Base-by-base conservation (phyloP, 371 early-diverging fungal species). In the Rhizopus stolonifer region DNA sequence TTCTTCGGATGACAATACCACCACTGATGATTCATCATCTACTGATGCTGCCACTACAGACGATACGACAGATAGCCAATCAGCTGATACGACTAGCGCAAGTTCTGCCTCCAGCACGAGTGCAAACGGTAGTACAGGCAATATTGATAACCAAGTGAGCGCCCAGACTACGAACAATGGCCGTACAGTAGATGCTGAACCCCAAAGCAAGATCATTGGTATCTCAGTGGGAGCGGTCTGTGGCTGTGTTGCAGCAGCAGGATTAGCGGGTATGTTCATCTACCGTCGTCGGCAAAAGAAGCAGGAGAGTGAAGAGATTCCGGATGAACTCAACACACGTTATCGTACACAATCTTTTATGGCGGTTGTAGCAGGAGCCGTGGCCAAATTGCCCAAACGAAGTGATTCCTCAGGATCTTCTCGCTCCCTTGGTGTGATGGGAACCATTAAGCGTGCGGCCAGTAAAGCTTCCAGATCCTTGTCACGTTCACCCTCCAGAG, bases 181-280 rank as follows among this genome's bases (percentile, higher is more conserved):
- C 4, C 32, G 45, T 14, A 52, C 60, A 10, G 53, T 55, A 4
- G 54, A 61, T 1, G 53, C 61, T n/a, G 50, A 54, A 25, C 54
- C 55, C 13, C 52, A 64, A 42, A 64, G 60, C 34, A 62, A 61
- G 26, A 49, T 65, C 7, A 56, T 71, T 39, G 68, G 72, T 29
- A 52, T 71, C n/a, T 64, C 63, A 17, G 46, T 71, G 25, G 72
- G 68, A 32, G 72, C 65, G 10, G 60, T 58, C 17, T 62, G 58
- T 31, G 72, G 72, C 19, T 67, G 68, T 50, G 46, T 67, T 29
- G 72, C 72, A 10, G 72, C 72, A n/a, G 72, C 59, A 24, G 72
- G 72, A 22, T 38, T 71, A n/a, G 72, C 68, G 1, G 72, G 72
- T 11, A 67, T 71, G 67, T 65, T 71, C 32, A 61, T 71, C 21